Evolutionary conservation across 148 eudicot species (phyloP).

Genomic region (Agrostemma githago): DNA sequence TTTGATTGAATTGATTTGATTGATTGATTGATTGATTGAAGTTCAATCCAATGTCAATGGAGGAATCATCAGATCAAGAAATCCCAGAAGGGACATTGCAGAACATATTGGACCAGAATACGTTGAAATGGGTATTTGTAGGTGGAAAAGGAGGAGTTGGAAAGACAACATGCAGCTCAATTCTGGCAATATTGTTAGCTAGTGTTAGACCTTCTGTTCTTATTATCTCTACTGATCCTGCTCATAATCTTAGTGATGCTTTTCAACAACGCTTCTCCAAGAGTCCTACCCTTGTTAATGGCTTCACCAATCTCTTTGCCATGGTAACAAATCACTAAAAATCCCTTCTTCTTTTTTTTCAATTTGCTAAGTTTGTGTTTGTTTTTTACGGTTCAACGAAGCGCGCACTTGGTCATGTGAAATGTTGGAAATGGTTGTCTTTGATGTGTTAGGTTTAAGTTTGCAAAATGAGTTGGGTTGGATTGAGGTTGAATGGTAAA

Average conservation of each 20-base stretch:
- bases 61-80: constrained; percentile 49
- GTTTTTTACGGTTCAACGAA: not conserved
- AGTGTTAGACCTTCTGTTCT: constrained; percentile 74
- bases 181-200: constrained; percentile 68
- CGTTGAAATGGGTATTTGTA: constrained; percentile 88
- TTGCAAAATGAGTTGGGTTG: too few relatives aligned
- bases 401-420: too few relatives aligned
- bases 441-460: too few relatives aligned
- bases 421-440: too few relatives aligned
- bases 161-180: constrained; percentile 89
- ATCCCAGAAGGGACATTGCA: constrained; percentile 58
- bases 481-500: not conserved
- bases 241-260: constrained; percentile 95
- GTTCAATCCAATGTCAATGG: too few relatives aligned
- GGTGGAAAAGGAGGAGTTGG: constrained; percentile 98
- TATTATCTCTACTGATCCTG: constrained; percentile 94
- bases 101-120: constrained; percentile 71
- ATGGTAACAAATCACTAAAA: constrained; percentile 43
- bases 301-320: constrained; percentile 86
- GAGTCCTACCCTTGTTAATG: constrained; percentile 82
- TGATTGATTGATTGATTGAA: too few relatives aligned
- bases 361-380: not conserved
- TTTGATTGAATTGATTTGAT: too few relatives aligned
- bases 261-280: constrained; percentile 92
- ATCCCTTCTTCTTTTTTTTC: not conserved